Evolutionary conservation across 768 basidiomycete species (phyloP).

Genomic region (Russula sp.): DNA sequence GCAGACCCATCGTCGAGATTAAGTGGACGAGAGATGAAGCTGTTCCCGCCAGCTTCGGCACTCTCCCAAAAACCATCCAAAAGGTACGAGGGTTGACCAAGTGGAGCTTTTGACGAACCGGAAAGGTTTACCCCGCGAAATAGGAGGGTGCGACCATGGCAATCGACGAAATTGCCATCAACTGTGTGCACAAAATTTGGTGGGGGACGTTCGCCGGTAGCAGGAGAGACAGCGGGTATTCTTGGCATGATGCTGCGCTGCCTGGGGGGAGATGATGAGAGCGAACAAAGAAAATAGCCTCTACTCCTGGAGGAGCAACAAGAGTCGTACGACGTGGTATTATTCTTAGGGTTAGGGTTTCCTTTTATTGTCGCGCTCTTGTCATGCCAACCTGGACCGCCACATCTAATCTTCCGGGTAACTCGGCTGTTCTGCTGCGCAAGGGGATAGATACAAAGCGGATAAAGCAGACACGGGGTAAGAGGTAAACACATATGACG

Average conservation of each 20-base stretch:
- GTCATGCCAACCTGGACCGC: neutral
- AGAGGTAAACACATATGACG: neutral
- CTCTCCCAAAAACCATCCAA: slow-evolving; percentile 79
- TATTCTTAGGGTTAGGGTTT: slow-evolving; percentile 24
- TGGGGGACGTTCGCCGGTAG: slow-evolving; percentile 49
- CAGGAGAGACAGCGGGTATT: slow-evolving; percentile 56
- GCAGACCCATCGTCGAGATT: slow-evolving; percentile 82
- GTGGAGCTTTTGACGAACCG: slow-evolving; percentile 82
- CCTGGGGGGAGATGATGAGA: slow-evolving; percentile 10
- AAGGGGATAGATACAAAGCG: too few relatives aligned
- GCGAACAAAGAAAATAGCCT: slow-evolving; percentile 5
- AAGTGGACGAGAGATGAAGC: slow-evolving; percentile 75
- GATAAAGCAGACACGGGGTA: too few relatives aligned
- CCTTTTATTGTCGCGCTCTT: neutral
- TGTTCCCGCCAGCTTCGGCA: slow-evolving; percentile 65
- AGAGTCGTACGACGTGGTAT: slow-evolving; percentile 23
- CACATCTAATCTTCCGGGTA: neutral
- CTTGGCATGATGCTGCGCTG: slow-evolving; percentile 45
- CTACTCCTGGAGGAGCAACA: neutral
- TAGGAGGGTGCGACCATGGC: slow-evolving; percentile 68
- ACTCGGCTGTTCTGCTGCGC: neutral
- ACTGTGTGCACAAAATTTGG: slow-evolving; percentile 63
- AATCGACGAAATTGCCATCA: slow-evolving; percentile 69
- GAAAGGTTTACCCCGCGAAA: slow-evolving; percentile 95
- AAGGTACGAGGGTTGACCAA: slow-evolving; percentile 62